phyloP scores from a whole-genome alignment of 352 stramenopile genomes.

The Globisporangium lucens region DNA sequence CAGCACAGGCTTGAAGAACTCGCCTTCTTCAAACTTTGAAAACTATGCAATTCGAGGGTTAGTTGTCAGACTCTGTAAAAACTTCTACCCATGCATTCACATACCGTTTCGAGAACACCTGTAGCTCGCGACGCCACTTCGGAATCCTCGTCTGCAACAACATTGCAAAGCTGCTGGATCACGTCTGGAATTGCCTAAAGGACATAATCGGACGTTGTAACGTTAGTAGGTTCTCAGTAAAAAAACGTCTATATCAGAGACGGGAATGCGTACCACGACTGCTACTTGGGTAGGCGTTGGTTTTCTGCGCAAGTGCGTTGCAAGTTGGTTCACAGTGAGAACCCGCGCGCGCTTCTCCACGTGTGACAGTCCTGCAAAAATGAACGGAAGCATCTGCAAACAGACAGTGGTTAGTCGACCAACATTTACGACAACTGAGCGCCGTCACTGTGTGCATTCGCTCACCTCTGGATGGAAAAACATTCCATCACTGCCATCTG shows the following conservation, averaged over 20 bases:
- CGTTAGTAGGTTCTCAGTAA: background rate
- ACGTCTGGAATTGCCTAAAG: constrained; percentile 42
- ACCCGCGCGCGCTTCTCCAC: constrained; percentile 51
- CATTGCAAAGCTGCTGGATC: constrained; percentile 52
- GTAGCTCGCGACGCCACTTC: constrained; percentile 65
- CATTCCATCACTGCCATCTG: constrained; percentile 44
- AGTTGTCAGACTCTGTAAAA: background rate
- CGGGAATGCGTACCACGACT: constrained; percentile 37
- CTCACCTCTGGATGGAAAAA: constrained; percentile 71
- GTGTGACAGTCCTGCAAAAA: constrained; percentile 65
- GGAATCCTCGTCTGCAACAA: constrained; percentile 65
- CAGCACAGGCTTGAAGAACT: constrained; percentile 47
- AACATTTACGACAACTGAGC: background rate
- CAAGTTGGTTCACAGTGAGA: constrained; percentile 73
- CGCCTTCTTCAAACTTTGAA: constrained; percentile 30
- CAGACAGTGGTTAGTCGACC: background rate
- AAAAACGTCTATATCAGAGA: background rate
- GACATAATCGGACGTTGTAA: background rate
- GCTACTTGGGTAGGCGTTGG: constrained; percentile 46
- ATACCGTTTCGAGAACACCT: constrained; percentile 59
- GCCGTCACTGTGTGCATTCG: background rate
- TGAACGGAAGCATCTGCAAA: constrained; percentile 65
- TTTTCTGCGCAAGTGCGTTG: constrained; percentile 53
- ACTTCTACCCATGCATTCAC: background rate
- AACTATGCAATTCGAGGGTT: constrained; percentile 26